Base-by-base conservation (phyloP, 73 alveolate genomes). In the Tetrahymena elliotti region DNA sequence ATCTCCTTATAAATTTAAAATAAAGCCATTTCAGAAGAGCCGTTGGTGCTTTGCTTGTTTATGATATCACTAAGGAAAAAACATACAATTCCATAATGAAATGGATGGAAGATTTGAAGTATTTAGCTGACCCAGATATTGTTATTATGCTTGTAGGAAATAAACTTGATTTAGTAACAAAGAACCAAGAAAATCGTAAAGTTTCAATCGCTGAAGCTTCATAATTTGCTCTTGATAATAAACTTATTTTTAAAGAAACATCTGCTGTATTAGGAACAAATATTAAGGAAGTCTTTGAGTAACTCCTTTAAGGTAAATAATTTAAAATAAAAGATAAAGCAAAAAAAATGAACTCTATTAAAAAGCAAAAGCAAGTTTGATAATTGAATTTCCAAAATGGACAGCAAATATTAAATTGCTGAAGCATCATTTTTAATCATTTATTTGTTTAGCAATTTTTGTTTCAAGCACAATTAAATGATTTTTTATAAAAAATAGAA, bases 61-160 rank as follows among this genome's bases (percentile, higher is more conserved):
- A 97, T 96, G 99, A 97, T 96, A 98, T 97, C 33, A 97, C 99
- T 38, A 97, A 97, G 92, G 97, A 96, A 83, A 94, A 96, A 53
- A 83, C 98, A 39, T 97, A 96, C 95, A 98, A 96, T 41, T 96
- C 96, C 96, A 98, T 96, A 35, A 84, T 95, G 35, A 97, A 95
- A 93, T 97, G 99, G 99, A 93, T 96, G 88, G 96, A 96, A 68
- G 98, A 97, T 95, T 95, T 97, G 83, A 93, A 97, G 93, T 96
- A 95, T 53, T 96, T 96, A 93, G 99, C 99, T 3, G 99, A 98
- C 94, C 99, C 99, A 53, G 99, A 98, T 68, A 98, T 98, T 83
- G 99, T 98, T 31, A 98, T 98, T 38, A 97, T 98, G 97, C 98
- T 98, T 39, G 99, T 98, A 16, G 99, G 99, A 6, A 98, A 98